Evolutionary conservation across 495 filamentous ascomycete genomes (phyloP).

Genomic region (Tricharina praecox): DNA sequence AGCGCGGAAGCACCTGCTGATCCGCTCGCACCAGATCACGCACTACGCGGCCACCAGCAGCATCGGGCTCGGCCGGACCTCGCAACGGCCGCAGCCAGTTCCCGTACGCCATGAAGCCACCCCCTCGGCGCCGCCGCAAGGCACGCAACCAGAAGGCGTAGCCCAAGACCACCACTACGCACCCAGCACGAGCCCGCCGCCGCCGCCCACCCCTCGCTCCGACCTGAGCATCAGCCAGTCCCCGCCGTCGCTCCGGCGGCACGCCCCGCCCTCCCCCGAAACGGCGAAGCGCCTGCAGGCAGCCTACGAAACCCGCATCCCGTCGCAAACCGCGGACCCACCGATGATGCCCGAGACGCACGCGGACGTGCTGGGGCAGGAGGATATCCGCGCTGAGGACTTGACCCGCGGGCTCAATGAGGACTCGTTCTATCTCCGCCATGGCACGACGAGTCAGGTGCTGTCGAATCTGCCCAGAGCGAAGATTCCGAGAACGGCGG

Average conservation of each 20-base stretch:
- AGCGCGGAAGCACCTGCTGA: slow-evolving; percentile 58
- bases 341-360: slow-evolving; percentile 8
- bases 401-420: slow-evolving; percentile 33
- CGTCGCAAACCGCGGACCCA: slow-evolving; percentile 30
- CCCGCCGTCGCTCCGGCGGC: too few species aligned
- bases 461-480: slow-evolving; percentile 40
- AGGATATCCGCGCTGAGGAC: slow-evolving; percentile 12
- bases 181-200: too few species aligned
- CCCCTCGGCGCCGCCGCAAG: too few species aligned
- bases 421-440: slow-evolving; percentile 43
- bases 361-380: neutral
- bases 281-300: slow-evolving; percentile 32
- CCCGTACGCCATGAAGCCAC: neutral
- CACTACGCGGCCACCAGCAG: slow-evolving; percentile 61
- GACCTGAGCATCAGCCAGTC: too few species aligned
- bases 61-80: slow-evolving; percentile 28
- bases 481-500: slow-evolving; percentile 41
- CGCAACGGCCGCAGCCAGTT: neutral
- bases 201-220: too few species aligned
- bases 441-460: slow-evolving; percentile 31
- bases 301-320: slow-evolving; percentile 41
- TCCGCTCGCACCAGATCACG: slow-evolving; percentile 63
- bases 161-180: slow-evolving; percentile 34
- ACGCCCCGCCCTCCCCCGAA: slow-evolving; percentile 16
- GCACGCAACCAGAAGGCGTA: slow-evolving; percentile 24